Evolutionary conservation across 225 moss, liverwort and hornwort genomes (phyloP).

Genomic region (Takakia lepidozioides): DNA sequence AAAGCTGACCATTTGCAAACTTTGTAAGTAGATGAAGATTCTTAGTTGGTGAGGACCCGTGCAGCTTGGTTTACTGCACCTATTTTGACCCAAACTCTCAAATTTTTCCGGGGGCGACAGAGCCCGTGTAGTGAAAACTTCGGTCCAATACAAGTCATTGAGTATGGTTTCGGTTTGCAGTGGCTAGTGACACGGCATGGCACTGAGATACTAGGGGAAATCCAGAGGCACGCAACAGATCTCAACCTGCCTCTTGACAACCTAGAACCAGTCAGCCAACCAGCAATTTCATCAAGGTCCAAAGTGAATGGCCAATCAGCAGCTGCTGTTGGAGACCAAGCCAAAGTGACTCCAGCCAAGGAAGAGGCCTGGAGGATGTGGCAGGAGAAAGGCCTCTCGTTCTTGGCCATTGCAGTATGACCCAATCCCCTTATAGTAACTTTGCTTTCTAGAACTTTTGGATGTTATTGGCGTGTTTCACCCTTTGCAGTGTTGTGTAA

Average conservation of each 20-base stretch:
- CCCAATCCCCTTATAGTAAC: too few species aligned
- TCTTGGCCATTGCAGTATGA: slow-evolving; percentile 61
- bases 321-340: slow-evolving; percentile 22
- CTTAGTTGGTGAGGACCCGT: too few species aligned
- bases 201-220: slow-evolving; percentile 44
- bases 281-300: slow-evolving; percentile 15
- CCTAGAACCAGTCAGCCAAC: slow-evolving; percentile 29
- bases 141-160: too few species aligned
- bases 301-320: slow-evolving; percentile 23
- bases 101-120: too few species aligned
- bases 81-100: too few species aligned
- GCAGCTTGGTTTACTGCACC: too few species aligned
- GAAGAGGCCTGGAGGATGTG: slow-evolving; percentile 95
- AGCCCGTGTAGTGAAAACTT: too few species aligned
- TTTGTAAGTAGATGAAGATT: too few species aligned
- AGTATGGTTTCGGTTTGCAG: slow-evolving; percentile 20
- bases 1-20: too few species aligned
- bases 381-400: slow-evolving; percentile 68
- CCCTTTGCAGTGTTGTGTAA: too few species aligned
- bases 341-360: slow-evolving; percentile 55
- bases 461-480: too few species aligned
- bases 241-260: slow-evolving; percentile 44
- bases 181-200: slow-evolving; percentile 71
- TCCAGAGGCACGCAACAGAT: slow-evolving; percentile 30
- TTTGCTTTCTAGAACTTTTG: too few species aligned